Percentiles rank a stretch among this genome's conserved stretches.
Evolutionary conservation across 2,329 filamentous ascomycete species (phyloP).

Genomic region (Aureobasidium lini): DNA sequence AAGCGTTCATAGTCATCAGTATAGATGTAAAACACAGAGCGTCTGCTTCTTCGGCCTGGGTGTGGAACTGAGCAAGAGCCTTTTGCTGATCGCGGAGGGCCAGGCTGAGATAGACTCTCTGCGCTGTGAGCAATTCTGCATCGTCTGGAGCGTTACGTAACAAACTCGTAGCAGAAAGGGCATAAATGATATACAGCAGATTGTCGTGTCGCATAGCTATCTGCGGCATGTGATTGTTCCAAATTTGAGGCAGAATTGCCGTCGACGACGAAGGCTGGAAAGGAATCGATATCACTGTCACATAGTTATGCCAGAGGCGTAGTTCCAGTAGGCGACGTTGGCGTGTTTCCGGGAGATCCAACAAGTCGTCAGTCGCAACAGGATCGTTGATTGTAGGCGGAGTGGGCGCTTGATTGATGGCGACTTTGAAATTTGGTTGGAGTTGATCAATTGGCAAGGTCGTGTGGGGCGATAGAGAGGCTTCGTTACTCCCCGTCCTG

Average conservation of each 20-base stretch:
- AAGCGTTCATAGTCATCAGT: conserved; percentile 24
- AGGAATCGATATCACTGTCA: neutral
- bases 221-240: neutral
- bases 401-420: neutral
- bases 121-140: neutral
- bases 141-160: neutral
- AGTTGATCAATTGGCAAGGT: neutral
- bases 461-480: neutral
- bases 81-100: conserved; percentile 24
- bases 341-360: neutral
- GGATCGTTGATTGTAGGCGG: neutral
- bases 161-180: neutral
- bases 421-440: neutral
- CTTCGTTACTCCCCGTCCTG: neutral
- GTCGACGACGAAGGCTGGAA: neutral
- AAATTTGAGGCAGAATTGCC: neutral
- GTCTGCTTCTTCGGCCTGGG: conserved; percentile 23
- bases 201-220: conserved; percentile 3
- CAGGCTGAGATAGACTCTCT: conserved; percentile 4
- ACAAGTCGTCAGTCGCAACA: neutral
- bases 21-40: conserved; percentile 22
- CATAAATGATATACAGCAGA: neutral
- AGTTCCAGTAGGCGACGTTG: conserved; percentile 5
- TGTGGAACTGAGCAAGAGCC: conserved; percentile 21
- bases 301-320: conserved; percentile 1